Percentiles rank a stretch among this genome's conserved stretches.
Evolutionary conservation across 495 filamentous ascomycete genomes (phyloP).

Genomic region (Cudoniella acicularis): DNA sequence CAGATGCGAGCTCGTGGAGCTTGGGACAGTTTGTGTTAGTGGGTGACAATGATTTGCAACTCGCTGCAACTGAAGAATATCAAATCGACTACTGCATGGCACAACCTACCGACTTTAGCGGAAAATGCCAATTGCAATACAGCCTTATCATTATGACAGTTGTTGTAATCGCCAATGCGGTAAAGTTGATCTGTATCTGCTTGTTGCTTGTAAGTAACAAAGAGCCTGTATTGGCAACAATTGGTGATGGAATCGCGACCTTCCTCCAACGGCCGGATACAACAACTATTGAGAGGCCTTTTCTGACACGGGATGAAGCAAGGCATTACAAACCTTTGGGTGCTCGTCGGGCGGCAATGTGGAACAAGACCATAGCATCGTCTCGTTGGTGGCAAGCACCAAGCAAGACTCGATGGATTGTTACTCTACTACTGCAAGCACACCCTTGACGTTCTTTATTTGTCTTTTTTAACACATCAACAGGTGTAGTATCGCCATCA

Average conservation of each 20-base stretch:
- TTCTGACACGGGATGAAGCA: slow-evolving; percentile 24
- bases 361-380: neutral
- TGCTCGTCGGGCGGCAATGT: neutral
- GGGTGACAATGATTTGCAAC: neutral
- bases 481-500: slow-evolving; percentile 3
- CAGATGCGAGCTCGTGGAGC: neutral
- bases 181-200: slow-evolving; percentile 39
- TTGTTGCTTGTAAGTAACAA: slow-evolving; percentile 16
- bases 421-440: slow-evolving; percentile 1
- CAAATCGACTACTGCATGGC: slow-evolving; percentile 7
- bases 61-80: slow-evolving; percentile 3
- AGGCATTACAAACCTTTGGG: slow-evolving; percentile 6
- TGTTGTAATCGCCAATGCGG: slow-evolving; percentile 34
- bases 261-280: slow-evolving; percentile 41
- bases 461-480: neutral
- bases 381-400: slow-evolving; percentile 4
- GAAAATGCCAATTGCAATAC: slow-evolving; percentile 41
- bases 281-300: slow-evolving; percentile 24
- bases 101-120: neutral
- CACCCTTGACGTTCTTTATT: neutral
- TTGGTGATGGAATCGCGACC: slow-evolving; percentile 49
- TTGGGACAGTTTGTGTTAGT: neutral
- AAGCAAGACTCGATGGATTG: slow-evolving; percentile 3
- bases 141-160: slow-evolving; percentile 34
- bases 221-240: slow-evolving; percentile 33